These are phyloP conservation scores for Globisporangium apiculatum DNA, from an alignment of 352 stramenopile genomes.

Conservation along the genomic window DNA sequence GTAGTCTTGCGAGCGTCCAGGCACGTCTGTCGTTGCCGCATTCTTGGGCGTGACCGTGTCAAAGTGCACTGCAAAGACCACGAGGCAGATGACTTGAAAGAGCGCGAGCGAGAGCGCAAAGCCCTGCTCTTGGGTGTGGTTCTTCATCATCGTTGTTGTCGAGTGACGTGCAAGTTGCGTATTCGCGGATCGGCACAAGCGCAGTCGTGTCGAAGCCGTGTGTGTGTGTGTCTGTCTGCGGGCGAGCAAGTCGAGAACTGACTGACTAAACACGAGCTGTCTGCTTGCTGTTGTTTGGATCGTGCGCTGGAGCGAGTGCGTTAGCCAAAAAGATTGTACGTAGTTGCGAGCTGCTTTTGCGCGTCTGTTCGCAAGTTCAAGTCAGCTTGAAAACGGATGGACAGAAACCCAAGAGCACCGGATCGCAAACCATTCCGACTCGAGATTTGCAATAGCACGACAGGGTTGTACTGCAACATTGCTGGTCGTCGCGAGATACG, in stretches of 20 bases:
- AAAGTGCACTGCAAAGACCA: slow-evolving; percentile 41
- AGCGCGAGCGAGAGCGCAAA: slow-evolving; percentile 34
- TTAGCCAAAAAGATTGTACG: too few species aligned
- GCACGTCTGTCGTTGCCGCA: slow-evolving; percentile 4
- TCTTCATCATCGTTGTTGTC: too few species aligned
- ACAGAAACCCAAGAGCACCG: too few species aligned
- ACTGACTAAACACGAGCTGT: background rate
- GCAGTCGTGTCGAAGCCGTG: background rate
- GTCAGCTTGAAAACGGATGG: too few species aligned
- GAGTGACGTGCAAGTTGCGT: slow-evolving; percentile 4
- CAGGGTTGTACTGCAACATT: too few species aligned
- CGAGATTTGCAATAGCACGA: too few species aligned
- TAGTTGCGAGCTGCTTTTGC: too few species aligned
- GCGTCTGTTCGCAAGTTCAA: too few species aligned
- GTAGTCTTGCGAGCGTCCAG: slow-evolving; percentile 7
- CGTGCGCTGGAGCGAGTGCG: too few species aligned
- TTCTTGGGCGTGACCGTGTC: slow-evolving; percentile 31
- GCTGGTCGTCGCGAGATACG: too few species aligned
- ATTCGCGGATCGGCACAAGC: slow-evolving; percentile 1
- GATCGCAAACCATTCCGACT: too few species aligned
- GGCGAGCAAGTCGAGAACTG: background rate
- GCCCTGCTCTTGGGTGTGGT: slow-evolving; percentile 17
- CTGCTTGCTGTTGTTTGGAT: background rate
- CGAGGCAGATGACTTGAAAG: slow-evolving; percentile 37
- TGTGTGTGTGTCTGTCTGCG: background rate